Conservation (phyloP, 495 filamentous ascomycete species). For the Penicillium malachiteum region DNA sequence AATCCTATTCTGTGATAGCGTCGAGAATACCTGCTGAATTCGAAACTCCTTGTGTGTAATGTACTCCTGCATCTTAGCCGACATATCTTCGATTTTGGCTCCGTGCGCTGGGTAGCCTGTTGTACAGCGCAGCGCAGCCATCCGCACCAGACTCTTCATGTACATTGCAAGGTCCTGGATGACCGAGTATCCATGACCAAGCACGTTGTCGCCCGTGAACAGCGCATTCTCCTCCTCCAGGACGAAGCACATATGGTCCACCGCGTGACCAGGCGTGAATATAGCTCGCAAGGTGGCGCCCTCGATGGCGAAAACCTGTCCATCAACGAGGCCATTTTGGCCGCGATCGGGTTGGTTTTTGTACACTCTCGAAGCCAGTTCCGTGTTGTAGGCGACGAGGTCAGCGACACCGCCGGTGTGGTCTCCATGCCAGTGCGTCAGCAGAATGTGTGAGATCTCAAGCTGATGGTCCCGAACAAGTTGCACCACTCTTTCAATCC, state of each 20-base stretch:
- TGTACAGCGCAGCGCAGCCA: too few species aligned
- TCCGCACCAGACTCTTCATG: too few species aligned
- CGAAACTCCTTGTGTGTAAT: too few species aligned
- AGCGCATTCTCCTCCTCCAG: conserved; percentile 64
- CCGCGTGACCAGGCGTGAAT: conserved; percentile 40
- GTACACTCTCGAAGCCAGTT: conserved; percentile 29
- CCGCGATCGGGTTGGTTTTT: conserved; percentile 46
- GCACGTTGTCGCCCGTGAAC: conserved; percentile 77
- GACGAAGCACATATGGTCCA: conserved; percentile 50
- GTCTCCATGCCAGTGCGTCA: conserved; percentile 88
- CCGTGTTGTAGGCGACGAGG: conserved; percentile 53
- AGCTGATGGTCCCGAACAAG: conserved; percentile 22
- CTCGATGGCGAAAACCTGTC: conserved; percentile 37
- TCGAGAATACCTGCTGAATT: too few species aligned
- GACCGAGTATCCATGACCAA: conserved; percentile 36
- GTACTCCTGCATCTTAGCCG: too few species aligned
- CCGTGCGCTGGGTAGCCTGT: too few species aligned
- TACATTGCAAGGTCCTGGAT: too few species aligned
- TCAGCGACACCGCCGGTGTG: conserved; percentile 70
- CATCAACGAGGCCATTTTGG: conserved; percentile 44
- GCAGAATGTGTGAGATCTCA: conserved; percentile 52
- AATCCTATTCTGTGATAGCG: too few species aligned
- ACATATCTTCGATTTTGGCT: too few species aligned
- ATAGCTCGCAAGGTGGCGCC: conserved; percentile 43
- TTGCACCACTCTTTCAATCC: conserved; percentile 34